These are phyloP conservation scores for Fusarium sp. DNA, from an alignment of 2,329 filamentous ascomycete species.

Conservation along the genomic window DNA sequence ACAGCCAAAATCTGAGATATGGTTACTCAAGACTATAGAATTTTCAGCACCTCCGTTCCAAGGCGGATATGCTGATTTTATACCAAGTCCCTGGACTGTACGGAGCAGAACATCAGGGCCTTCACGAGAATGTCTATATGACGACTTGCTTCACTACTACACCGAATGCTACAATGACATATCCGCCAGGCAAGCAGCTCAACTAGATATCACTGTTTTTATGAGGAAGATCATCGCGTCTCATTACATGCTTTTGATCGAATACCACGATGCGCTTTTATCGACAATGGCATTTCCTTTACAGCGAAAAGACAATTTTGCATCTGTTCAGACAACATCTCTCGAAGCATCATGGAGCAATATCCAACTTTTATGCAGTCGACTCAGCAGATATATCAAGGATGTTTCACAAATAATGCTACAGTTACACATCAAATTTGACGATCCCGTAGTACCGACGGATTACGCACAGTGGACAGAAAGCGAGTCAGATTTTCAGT, in stretches of 20 bases:
- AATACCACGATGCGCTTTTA: slow-evolving; percentile 11
- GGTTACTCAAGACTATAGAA: not conserved
- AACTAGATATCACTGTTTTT: not conserved
- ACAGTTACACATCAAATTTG: slow-evolving; percentile 4
- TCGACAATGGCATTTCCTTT: slow-evolving; percentile 4
- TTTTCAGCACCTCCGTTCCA: not conserved
- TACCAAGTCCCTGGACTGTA: not conserved
- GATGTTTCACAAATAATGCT: slow-evolving; percentile 9
- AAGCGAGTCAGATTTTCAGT: slow-evolving; percentile 2
- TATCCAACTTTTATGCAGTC: slow-evolving; percentile 3
- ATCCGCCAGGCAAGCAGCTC: not conserved
- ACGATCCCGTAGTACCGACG: slow-evolving; percentile 1
- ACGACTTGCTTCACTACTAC: slow-evolving; percentile 3
- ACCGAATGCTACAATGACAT: slow-evolving; percentile 10
- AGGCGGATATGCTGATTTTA: slow-evolving; percentile 10
- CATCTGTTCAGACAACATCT: slow-evolving; percentile 2
- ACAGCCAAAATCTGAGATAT: not conserved
- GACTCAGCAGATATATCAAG: slow-evolving; percentile 10
- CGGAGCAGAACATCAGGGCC: not conserved
- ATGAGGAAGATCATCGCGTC: slow-evolving; percentile 6
- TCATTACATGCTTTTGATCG: slow-evolving; percentile 2
- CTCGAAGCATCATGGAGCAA: slow-evolving; percentile 9
- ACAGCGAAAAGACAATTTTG: slow-evolving; percentile 10
- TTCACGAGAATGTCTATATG: not conserved
- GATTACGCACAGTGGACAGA: not conserved